Percentiles rank a stretch among this genome's conserved stretches.
Evolutionary conservation across 116 monocot genomes (phyloP).

Genomic region (Papilionanthe hybrid): DNA sequence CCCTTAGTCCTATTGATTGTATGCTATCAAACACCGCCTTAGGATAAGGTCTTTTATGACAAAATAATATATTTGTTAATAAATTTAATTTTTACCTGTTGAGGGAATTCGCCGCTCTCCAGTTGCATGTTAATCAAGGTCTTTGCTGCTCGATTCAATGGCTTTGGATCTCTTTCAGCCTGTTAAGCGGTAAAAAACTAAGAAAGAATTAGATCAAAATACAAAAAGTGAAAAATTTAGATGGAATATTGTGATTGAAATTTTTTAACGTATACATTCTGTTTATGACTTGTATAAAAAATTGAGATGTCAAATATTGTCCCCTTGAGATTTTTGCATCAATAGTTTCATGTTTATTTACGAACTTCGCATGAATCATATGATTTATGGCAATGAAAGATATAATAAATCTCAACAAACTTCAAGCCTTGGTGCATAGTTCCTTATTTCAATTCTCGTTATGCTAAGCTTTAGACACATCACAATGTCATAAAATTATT

Average conservation of each 20-base stretch:
- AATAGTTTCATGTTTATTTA: too few relatives aligned
- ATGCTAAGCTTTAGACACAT: background rate
- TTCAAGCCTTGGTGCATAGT: background rate
- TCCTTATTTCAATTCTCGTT: background rate
- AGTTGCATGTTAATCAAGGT: constrained; percentile 69
- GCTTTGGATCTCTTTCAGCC: constrained; percentile 72
- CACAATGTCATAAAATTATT: too few relatives aligned
- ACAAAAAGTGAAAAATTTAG: too few relatives aligned
- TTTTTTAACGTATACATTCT: too few relatives aligned
- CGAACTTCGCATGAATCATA: too few relatives aligned
- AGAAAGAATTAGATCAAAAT: background rate
- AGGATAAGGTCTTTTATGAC: too few relatives aligned
- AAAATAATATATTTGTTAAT: background rate
- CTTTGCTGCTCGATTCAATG: constrained; percentile 81
- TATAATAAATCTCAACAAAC: background rate
- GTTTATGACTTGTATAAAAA: too few relatives aligned
- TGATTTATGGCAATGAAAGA: too few relatives aligned
- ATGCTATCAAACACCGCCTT: too few relatives aligned
- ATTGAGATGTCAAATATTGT: too few relatives aligned
- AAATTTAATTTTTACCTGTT: constrained; percentile 43
- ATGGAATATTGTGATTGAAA: background rate
- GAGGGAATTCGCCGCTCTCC: constrained; percentile 87
- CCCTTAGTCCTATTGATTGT: too few relatives aligned
- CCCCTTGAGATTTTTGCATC: too few relatives aligned
- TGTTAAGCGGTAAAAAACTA: constrained; percentile 1